A percentile compares a stretch with the other conserved stretches of the same genome.
Evolutionary conservation across 164 flowering plant species (phyloP).

Genomic region (Umbilicus rupestris): DNA sequence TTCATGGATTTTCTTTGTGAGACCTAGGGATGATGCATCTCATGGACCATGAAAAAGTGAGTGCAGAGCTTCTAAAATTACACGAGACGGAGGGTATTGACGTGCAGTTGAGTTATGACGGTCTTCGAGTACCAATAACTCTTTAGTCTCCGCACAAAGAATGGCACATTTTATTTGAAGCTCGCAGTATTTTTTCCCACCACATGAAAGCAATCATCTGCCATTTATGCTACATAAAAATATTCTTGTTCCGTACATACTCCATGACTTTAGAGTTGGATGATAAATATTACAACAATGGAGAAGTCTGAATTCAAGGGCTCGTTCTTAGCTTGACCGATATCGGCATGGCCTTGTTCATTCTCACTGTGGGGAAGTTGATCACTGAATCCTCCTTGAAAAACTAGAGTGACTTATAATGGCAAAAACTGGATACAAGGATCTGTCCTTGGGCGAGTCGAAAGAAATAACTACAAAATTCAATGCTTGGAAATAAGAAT

Average conservation of each 20-base stretch:
- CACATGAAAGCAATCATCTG: neutral
- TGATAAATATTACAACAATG: neutral
- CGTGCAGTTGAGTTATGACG: conserved; percentile 81
- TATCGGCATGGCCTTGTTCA: too few species aligned
- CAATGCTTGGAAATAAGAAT: too few species aligned
- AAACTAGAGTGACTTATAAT: too few species aligned
- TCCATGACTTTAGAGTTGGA: neutral
- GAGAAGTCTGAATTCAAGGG: too few species aligned
- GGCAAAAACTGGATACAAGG: too few species aligned
- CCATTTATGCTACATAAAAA: neutral
- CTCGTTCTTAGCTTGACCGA: too few species aligned
- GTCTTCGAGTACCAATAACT: conserved; percentile 62
- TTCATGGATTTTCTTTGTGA: neutral
- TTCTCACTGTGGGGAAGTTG: too few species aligned
- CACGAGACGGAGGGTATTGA: conserved; percentile 74
- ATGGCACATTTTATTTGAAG: neutral
- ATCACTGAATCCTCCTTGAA: too few species aligned
- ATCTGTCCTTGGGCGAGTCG: too few species aligned
- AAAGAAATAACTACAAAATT: too few species aligned
- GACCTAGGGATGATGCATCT: conserved; percentile 94
- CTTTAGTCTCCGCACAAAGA: conserved; percentile 23
- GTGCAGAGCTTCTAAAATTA: conserved; percentile 42
- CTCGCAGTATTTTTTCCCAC: neutral
- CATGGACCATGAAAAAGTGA: conserved; percentile 90
- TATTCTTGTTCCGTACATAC: neutral